Base-by-base conservation (phyloP, 1,139 yeast species). In the Magnusiomyces clavatus region DNA sequence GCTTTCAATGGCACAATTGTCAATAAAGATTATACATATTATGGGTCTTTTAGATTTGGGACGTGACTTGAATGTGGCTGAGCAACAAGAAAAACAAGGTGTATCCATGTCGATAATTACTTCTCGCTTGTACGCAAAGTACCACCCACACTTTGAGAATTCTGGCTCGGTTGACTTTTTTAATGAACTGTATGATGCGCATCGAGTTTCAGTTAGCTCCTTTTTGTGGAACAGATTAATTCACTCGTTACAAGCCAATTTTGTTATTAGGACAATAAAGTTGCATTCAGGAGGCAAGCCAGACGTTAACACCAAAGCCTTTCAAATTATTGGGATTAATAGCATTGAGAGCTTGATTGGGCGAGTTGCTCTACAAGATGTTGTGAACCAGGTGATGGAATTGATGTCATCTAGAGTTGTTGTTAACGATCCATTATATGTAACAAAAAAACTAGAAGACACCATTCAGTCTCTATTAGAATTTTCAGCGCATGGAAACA, bases 361-460 rank as follows among this genome's bases (percentile, higher is more conserved):
- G 24, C 39, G 47, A n/a, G 39, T 44, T 16, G 31, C 16, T n/a
- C 12, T 44, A 14, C 40, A 34, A 13, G 47, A 44, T 17, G 29
- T 44, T 14, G 11, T 44, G 16, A 29, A 31, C 24, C 36, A 35
- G 11, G 47, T 31, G 8, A 17, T 44, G 6, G 47, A 44, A 17
- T 44, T 34, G 12, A 39, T 39, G 12, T 14, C 47, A 14, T 44
- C 47, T 17, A 24, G 14, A 12, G 35, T 34, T 35, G 17, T 44
- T 13, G 39, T 44, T 20, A 17, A 44, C 35, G 47, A 44, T 34
- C 47, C 47, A 8, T 11, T 44, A n/a, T 13, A 14, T 34, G 38
- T 40, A 11, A n/a, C 36, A 6, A 36, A 36, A 34, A 44, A 44
- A 16, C 35, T 44, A 34, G 40, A 44, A 35, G 12, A 17, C n/a